Evolutionary conservation across 2,329 filamentous ascomycete species (phyloP).

Genomic region (Ophiostoma triangulosporum): DNA sequence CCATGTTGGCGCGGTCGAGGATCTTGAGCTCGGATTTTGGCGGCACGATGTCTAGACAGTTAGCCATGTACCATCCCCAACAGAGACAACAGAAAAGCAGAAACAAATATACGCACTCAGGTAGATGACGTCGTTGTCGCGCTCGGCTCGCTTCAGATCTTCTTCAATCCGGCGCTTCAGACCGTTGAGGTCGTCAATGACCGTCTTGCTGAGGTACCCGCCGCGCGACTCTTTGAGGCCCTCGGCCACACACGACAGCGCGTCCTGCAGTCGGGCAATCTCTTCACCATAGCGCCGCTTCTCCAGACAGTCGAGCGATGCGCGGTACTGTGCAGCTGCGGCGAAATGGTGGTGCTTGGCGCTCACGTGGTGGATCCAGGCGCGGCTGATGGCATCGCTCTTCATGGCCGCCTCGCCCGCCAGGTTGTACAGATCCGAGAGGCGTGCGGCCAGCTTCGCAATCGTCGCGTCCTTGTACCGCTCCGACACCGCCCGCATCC

Average conservation of each 20-base stretch:
- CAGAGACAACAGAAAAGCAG: too few species aligned
- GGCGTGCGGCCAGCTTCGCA: conserved; percentile 74
- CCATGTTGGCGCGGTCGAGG: conserved; percentile 83
- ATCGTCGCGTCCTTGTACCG: conserved; percentile 85
- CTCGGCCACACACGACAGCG: conserved; percentile 68
- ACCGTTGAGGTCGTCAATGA: conserved; percentile 68
- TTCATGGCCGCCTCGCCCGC: conserved; percentile 78
- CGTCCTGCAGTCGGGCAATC: conserved; percentile 72
- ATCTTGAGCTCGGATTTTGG: conserved; percentile 77
- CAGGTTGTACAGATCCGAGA: conserved; percentile 78
- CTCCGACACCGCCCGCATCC: conserved; percentile 94
- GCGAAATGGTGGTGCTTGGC: conserved; percentile 97
- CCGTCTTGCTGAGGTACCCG: conserved; percentile 64
- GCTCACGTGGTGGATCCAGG: conserved; percentile 96
- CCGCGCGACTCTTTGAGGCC: conserved; percentile 49
- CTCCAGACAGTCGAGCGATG: conserved; percentile 81
- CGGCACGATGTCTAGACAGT: conserved; percentile 45
- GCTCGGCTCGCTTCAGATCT: conserved; percentile 82
- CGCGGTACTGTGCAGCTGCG: conserved; percentile 83
- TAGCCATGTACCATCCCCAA: not conserved
- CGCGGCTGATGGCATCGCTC: conserved; percentile 77
- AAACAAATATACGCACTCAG: conserved; percentile 25
- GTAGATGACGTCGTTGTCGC: conserved; percentile 94
- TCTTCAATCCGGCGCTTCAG: conserved; percentile 74
- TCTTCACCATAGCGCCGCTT: conserved; percentile 94